Percentiles rank a stretch among this genome's conserved stretches.
Evolutionary conservation across 768 basidiomycete species (phyloP).

Genomic region (Ramaria sp.): DNA sequence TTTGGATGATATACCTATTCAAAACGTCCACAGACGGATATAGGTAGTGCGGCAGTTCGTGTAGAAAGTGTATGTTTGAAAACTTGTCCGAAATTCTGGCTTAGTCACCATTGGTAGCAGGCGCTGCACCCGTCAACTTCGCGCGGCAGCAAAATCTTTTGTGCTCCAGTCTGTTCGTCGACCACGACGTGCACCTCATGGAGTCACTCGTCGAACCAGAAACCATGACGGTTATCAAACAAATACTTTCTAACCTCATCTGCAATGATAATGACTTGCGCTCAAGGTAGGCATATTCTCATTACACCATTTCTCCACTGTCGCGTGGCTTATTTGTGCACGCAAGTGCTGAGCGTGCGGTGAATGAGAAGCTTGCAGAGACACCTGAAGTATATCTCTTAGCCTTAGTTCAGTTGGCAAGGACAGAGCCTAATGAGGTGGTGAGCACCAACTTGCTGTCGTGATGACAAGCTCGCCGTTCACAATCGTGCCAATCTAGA

Average conservation of each 20-base stretch:
- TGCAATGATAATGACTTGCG: constrained; percentile 78
- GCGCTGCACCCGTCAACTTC: background rate
- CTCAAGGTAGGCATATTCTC: constrained; percentile 35
- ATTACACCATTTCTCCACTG: background rate
- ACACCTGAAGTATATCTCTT: constrained; percentile 73
- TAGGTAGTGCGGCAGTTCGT: too few relatives aligned
- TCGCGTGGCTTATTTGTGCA: background rate
- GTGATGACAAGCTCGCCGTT: background rate
- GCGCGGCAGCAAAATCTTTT: background rate
- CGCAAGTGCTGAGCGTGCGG: constrained; percentile 65
- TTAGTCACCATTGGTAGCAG: too few relatives aligned
- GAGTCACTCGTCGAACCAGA: constrained; percentile 30
- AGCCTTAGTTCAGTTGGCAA: constrained; percentile 69
- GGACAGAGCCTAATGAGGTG: constrained; percentile 68
- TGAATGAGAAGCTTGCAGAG: constrained; percentile 68
- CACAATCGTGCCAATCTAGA: constrained; percentile 29
- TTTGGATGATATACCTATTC: too few relatives aligned
- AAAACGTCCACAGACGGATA: too few relatives aligned
- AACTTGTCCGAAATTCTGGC: too few relatives aligned
- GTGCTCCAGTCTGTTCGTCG: background rate
- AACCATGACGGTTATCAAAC: constrained; percentile 66
- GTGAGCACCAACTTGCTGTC: constrained; percentile 30
- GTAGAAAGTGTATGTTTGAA: too few relatives aligned
- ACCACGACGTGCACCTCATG: constrained; percentile 4
- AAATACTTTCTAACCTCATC: constrained; percentile 77